These are phyloP conservation scores for Penicillium sumatraense DNA, from an alignment of 2,329 filamentous ascomycete species.

Conservation along the genomic window DNA sequence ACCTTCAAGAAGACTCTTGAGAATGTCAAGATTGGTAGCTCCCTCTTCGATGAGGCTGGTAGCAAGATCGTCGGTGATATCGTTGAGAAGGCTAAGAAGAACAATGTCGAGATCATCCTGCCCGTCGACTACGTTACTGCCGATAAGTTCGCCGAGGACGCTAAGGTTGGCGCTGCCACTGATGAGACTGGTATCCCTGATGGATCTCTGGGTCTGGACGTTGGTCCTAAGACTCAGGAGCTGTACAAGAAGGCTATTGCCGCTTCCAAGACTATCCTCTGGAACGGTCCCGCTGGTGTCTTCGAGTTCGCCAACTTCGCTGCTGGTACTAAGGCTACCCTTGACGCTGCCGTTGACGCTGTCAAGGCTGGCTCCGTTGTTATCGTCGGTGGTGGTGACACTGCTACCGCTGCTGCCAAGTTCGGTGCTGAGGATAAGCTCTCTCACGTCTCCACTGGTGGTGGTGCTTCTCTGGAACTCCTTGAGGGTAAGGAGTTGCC, in stretches of 20 bases:
- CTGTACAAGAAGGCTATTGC: constrained; percentile 86
- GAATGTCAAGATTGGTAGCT: constrained; percentile 85
- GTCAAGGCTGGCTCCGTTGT: constrained; percentile 87
- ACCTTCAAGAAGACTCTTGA: constrained; percentile 99
- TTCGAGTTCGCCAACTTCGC: constrained; percentile 98
- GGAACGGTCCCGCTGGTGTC: constrained; percentile 97
- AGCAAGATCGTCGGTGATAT: constrained; percentile 87
- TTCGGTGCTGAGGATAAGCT: constrained; percentile 95
- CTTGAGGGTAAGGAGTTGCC: constrained; percentile 98
- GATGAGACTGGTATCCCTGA: constrained; percentile 91
- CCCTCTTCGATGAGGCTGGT: constrained; percentile 90
- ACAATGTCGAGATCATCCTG: constrained; percentile 93
- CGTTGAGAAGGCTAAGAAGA: constrained; percentile 93
- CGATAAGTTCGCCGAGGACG: constrained; percentile 90
- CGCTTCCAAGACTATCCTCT: constrained; percentile 93
- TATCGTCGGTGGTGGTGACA: constrained; percentile 98
- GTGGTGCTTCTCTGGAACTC: constrained; percentile 92
- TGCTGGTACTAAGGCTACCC: constrained; percentile 85
- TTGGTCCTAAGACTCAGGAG: constrained; percentile 84
- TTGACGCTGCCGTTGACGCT: constrained; percentile 84
- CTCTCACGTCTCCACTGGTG: constrained; percentile 96
- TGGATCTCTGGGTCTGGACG: constrained; percentile 98
- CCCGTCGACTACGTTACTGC: constrained; percentile 95
- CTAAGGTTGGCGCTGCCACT: constrained; percentile 77
- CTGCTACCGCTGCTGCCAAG: constrained; percentile 96